Percentiles rank a stretch among this genome's conserved stretches.
Evolutionary conservation across 768 basidiomycete species (phyloP).

Genomic region (Pleurotus tuber-regium): DNA sequence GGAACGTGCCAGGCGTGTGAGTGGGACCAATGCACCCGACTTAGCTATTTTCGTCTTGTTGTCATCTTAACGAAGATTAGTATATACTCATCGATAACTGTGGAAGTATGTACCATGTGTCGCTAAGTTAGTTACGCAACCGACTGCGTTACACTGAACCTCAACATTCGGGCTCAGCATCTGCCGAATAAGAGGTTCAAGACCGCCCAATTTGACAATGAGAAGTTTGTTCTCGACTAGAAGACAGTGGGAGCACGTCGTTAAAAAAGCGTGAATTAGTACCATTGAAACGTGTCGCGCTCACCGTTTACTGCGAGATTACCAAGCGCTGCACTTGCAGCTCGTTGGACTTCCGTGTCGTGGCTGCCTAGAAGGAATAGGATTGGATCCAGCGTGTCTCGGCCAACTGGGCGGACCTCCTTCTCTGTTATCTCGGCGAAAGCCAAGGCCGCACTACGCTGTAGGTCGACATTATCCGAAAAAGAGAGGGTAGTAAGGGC

Average conservation of each 20-base stretch:
- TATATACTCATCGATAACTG: slow-evolving; percentile 10
- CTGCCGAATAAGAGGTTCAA: slow-evolving; percentile 97
- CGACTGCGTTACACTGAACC: slow-evolving; percentile 99
- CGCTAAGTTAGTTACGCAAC: slow-evolving; percentile 97
- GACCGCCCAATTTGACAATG: slow-evolving; percentile 95
- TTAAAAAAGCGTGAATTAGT: slow-evolving; percentile 7
- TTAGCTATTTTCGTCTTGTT: slow-evolving; percentile 99
- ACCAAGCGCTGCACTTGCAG: slow-evolving; percentile 94
- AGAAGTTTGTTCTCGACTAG: slow-evolving; percentile 98
- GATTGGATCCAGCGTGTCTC: slow-evolving; percentile 97
- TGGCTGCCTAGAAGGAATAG: slow-evolving; percentile 96
- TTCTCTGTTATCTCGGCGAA: slow-evolving; percentile 99
- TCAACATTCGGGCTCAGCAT: slow-evolving; percentile 99
- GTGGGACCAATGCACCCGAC: slow-evolving; percentile 96
- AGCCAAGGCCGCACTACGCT: slow-evolving; percentile 95
- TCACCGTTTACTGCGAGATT: slow-evolving; percentile 97
- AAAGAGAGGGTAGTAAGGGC: slow-evolving; percentile 97
- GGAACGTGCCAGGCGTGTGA: slow-evolving; percentile 92
- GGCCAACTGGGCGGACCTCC: slow-evolving; percentile 93
- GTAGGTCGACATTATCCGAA: slow-evolving; percentile 98
- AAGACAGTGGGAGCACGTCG: slow-evolving; percentile 9
- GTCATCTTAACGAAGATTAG: slow-evolving; percentile 62
- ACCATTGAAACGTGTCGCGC: slow-evolving; percentile 28
- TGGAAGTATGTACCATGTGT: slow-evolving; percentile 75
- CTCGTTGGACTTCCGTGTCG: slow-evolving; percentile 98